These are phyloP conservation scores for Fusarium sp. DNA, from an alignment of 2,329 filamentous ascomycete genomes.

Conservation along the genomic window DNA sequence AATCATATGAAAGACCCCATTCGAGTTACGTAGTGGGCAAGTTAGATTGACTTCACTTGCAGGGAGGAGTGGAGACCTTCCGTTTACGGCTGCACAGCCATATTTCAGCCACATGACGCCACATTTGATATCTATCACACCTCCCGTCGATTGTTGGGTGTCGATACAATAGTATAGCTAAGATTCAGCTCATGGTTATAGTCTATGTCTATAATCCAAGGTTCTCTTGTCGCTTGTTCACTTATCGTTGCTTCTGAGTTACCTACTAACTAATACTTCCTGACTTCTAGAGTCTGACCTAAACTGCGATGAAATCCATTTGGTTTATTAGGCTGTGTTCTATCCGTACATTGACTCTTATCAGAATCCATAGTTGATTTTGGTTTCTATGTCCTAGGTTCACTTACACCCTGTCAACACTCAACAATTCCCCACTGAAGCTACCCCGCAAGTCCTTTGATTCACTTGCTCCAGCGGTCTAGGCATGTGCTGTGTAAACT, in stretches of 20 bases:
- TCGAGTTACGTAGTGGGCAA: conserved; percentile 2
- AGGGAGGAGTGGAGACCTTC: conserved; percentile 26
- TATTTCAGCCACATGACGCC: conserved; percentile 14
- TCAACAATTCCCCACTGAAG: conserved; percentile 28
- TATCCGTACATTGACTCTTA: background rate
- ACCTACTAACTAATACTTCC: background rate
- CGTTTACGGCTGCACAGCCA: conserved; percentile 4
- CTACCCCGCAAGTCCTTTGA: conserved; percentile 26
- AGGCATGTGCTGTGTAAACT: background rate
- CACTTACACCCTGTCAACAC: conserved; percentile 10
- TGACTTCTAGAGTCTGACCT: background rate
- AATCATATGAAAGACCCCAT: conserved; percentile 27
- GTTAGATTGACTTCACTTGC: conserved; percentile 16
- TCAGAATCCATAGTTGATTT: background rate
- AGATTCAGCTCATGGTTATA: background rate
- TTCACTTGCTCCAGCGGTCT: background rate
- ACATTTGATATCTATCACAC: background rate
- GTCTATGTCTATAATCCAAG: background rate
- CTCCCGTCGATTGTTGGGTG: background rate
- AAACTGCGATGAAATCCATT: background rate
- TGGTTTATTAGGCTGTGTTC: background rate
- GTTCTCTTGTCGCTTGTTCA: background rate
- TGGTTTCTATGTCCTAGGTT: background rate
- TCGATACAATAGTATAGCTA: background rate
- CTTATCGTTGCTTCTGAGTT: background rate